Evolutionary conservation across 148 eudicot genomes (phyloP).

Genomic region (Vaccinium vitisidaea): DNA sequence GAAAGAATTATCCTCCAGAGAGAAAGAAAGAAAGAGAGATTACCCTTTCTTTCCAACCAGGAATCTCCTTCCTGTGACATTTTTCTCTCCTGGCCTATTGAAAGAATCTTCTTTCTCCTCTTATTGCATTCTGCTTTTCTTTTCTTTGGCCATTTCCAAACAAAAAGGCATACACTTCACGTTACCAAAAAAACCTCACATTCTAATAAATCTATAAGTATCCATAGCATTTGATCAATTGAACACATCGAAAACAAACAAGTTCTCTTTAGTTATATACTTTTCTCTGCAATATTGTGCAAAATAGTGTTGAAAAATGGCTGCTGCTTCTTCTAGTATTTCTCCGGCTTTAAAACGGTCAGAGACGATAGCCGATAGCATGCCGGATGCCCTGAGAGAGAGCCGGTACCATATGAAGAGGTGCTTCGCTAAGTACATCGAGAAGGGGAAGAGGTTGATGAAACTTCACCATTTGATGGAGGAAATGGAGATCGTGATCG

Average conservation of each 20-base stretch:
- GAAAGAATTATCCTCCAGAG: not conserved
- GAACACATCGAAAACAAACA: not conserved
- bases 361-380: conserved; percentile 65
- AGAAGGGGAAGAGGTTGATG: conserved; percentile 70
- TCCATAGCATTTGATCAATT: not conserved
- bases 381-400: conserved; percentile 84
- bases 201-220: conserved; percentile 17
- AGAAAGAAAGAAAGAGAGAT: not conserved
- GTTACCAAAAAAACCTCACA: not conserved
- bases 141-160: not conserved
- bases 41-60: not conserved
- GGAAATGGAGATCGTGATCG: conserved; percentile 67
- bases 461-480: conserved; percentile 75
- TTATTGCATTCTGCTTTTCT: conserved; percentile 9
- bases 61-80: conserved; percentile 33
- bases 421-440: conserved; percentile 61
- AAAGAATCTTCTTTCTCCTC: conserved; percentile 41
- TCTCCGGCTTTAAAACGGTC: conserved; percentile 54
- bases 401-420: conserved; percentile 84
- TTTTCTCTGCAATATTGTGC: not conserved
- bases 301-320: not conserved
- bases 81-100: conserved; percentile 8
- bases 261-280: not conserved
- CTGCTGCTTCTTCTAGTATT: conserved; percentile 26
- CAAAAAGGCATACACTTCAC: conserved; percentile 13